Evolutionary conservation across 2,329 filamentous ascomycete genomes (phyloP).

Genomic region (Cryphonectria naterciae): DNA sequence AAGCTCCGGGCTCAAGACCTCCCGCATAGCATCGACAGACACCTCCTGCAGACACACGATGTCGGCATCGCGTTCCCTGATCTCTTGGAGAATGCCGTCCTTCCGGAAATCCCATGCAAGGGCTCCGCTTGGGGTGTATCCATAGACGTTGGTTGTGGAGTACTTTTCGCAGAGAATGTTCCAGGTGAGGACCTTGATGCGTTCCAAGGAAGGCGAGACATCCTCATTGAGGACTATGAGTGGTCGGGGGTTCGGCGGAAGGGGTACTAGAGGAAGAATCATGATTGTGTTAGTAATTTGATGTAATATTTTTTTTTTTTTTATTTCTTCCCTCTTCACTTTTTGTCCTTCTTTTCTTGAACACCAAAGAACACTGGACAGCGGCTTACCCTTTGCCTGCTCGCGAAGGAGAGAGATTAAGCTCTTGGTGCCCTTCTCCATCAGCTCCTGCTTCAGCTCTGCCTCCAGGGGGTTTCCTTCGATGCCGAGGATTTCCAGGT

Average conservation of each 20-base stretch:
- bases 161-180: slow-evolving; percentile 96
- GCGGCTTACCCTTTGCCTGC: slow-evolving; percentile 74
- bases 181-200: slow-evolving; percentile 86
- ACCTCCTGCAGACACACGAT: slow-evolving; percentile 94
- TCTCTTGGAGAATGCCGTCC: slow-evolving; percentile 80
- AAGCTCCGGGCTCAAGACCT: slow-evolving; percentile 85
- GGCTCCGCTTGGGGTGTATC: slow-evolving; percentile 83
- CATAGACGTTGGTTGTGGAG: slow-evolving; percentile 82
- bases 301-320: neutral
- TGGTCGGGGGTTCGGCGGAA: slow-evolving; percentile 75
- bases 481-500: slow-evolving; percentile 86
- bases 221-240: slow-evolving; percentile 79
- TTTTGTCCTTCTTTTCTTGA: no score
- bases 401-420: slow-evolving; percentile 84
- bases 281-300: neutral
- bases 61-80: slow-evolving; percentile 79
- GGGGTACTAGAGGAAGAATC: slow-evolving; percentile 62
- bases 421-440: slow-evolving; percentile 84
- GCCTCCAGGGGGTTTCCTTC: slow-evolving; percentile 87
- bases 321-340: neutral
- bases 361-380: neutral
- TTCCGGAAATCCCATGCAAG: slow-evolving; percentile 87
- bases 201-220: slow-evolving; percentile 62
- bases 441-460: slow-evolving; percentile 77
- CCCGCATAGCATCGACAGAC: slow-evolving; percentile 87